Evolutionary conservation across 2,329 filamentous ascomycete species (phyloP).

Genomic region (Albifimbria verrucaria): DNA sequence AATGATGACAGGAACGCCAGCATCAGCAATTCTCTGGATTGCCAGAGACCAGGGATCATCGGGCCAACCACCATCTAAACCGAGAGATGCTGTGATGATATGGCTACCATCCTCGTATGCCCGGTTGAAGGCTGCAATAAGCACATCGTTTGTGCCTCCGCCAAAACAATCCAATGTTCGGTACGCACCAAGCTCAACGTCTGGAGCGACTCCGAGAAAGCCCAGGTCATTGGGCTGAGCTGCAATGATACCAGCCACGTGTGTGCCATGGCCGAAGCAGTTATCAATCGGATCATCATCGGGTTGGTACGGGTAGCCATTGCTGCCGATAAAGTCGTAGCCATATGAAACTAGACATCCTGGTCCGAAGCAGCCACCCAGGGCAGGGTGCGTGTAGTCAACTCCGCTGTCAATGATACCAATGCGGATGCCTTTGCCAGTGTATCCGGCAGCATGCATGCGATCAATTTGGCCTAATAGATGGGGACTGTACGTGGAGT

Average conservation of each 20-base stretch:
- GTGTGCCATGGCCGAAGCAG: constrained; percentile 34
- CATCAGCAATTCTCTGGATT: constrained; percentile 23
- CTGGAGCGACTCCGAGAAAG: constrained; percentile 35
- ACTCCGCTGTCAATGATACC: constrained; percentile 32
- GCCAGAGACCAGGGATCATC: constrained; percentile 20
- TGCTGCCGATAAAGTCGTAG: constrained; percentile 43
- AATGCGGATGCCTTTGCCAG: constrained; percentile 41
- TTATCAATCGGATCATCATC: constrained; percentile 36
- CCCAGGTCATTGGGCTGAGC: constrained; percentile 35
- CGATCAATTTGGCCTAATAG: constrained; percentile 33
- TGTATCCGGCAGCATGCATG: constrained; percentile 40
- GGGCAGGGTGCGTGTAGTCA: constrained; percentile 48
- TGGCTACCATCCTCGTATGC: constrained; percentile 38
- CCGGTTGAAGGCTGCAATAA: constrained; percentile 38
- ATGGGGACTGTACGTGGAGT: constrained; percentile 17
- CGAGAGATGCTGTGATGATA: constrained; percentile 28
- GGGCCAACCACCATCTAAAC: constrained; percentile 22
- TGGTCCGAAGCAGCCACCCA: constrained; percentile 50
- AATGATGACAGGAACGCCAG: constrained; percentile 23
- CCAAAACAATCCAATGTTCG: constrained; percentile 33
- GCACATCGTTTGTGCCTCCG: constrained; percentile 32
- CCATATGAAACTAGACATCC: constrained; percentile 45
- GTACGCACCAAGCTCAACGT: constrained; percentile 37
- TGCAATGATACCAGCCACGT: constrained; percentile 31
- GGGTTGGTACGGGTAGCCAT: constrained; percentile 26